Evolutionary conservation across 768 basidiomycete genomes (phyloP), one percentile per base, ranked within the genome.

Genomic region (Kwoniella dejecticola): DNA sequence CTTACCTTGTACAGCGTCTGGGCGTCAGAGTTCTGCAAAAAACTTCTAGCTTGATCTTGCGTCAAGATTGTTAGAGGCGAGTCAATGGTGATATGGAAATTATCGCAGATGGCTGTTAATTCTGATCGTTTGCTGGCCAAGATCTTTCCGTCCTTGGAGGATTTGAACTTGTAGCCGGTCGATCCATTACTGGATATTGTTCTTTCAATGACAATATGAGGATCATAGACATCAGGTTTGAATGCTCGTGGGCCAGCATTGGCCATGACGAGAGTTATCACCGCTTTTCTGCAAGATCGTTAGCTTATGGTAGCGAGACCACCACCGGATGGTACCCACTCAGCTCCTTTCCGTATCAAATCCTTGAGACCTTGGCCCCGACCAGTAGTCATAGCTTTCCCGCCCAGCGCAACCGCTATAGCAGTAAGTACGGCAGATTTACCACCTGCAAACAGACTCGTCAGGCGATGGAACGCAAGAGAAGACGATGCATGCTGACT

Each of bases 351-450:
- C 21, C 87, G 86, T 67, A 93, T 88, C 70, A 95, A 89, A 0
- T 88, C 86, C 73, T 89, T 91, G 29, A 94, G 82, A 15, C 90
- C 90, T 62, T 74, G 85, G 17, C 89, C 94, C 69, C 95, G 87
- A 19, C 96, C 95, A 1, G 96, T 98, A 0, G 88, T 85, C n/a
- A 80, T 85, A 2, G 95, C 88, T 79, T 95, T 97, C 0, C 94
- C 94, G 30, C 96, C 96, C 2, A 99, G 84, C 3, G 91, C 94
- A 12, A 98, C 85, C 1, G 91, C 90, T 60, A 99, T 87, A 3
- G 90, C 96, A 6, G 94, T 91, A 30, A 98, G 82, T 21, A 94
- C 88, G 1, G 95, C 94, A 73, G 92, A 95, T 80, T 96, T 95
- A 15, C 93, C 93, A 80, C 93, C 93, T 95, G n/a, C 13, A 5